These are phyloP conservation scores for Galerina sulciceps DNA, from an alignment of 768 basidiomycete species.

Conservation along the genomic window DNA sequence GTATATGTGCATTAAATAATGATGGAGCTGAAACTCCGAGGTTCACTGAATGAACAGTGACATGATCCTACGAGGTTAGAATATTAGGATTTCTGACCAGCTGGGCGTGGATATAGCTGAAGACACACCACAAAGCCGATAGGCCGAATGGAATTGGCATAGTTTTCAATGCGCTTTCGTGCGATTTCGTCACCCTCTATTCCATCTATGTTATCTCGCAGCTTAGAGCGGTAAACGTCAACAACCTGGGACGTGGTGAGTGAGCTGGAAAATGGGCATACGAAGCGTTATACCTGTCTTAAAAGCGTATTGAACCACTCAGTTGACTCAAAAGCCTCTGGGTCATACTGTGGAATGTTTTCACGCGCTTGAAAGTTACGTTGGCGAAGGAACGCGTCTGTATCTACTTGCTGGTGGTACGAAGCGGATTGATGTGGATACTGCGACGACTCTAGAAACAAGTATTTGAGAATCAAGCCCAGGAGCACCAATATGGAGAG, in stretches of 20 bases:
- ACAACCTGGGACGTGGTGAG: conserved; percentile 49
- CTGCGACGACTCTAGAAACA: conserved; percentile 85
- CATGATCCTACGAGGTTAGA: conserved; percentile 65
- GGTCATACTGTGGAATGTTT: conserved; percentile 27
- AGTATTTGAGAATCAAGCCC: conserved; percentile 86
- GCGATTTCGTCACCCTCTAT: conserved; percentile 84
- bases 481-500: conserved; percentile 82
- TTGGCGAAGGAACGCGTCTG: conserved; percentile 45
- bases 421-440: conserved; percentile 57
- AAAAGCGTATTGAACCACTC: conserved; percentile 92
- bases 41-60: conserved; percentile 83
- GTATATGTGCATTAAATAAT: conserved; percentile 69
- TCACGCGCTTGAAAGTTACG: conserved; percentile 32
- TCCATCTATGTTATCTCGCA: conserved; percentile 72
- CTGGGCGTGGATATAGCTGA: not conserved
- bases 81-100: not conserved
- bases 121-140: conserved; percentile 64
- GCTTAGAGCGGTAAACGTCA: conserved; percentile 75
- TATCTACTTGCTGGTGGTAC: conserved; percentile 64
- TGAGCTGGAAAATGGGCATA: not conserved
- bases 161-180: conserved; percentile 77
- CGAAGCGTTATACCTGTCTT: conserved; percentile 61
- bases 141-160: conserved; percentile 79
- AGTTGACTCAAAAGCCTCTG: conserved; percentile 62
- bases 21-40: conserved; percentile 82